These are phyloP conservation scores for Chlamydomonas applanata DNA, from an alignment of 139 green algal species.

Conservation along the genomic window DNA sequence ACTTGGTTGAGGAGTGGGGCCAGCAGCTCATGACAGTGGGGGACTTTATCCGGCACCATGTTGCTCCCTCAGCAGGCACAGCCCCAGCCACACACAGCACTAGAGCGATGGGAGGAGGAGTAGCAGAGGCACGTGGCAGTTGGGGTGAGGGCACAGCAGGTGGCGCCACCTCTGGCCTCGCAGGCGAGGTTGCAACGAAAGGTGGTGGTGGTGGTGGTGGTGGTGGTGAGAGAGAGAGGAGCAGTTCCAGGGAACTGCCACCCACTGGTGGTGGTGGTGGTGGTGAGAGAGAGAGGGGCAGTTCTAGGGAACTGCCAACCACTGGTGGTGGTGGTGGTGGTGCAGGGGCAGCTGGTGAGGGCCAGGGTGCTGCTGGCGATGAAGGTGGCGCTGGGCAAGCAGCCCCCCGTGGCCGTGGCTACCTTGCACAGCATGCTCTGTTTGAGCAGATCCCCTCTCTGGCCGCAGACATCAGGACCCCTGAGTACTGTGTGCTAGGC, in stretches of 20 bases:
- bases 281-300: no score
- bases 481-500: slow-evolving; percentile 82
- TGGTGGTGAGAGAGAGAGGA: no score
- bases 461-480: slow-evolving; percentile 67
- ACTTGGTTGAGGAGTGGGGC: slow-evolving; percentile 79
- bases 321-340: no score
- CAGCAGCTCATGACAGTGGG: slow-evolving; percentile 82
- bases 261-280: no score
- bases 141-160: background rate
- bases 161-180: no score
- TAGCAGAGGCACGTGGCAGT: background rate
- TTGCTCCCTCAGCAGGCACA: slow-evolving; percentile 6
- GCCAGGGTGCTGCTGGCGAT: no score
- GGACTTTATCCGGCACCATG: slow-evolving; percentile 69
- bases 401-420: slow-evolving; percentile 45
- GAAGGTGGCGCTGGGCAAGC: background rate
- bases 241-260: no score
- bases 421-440: slow-evolving; percentile 91
- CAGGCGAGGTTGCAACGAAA: no score
- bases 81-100: background rate
- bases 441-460: slow-evolving; percentile 85
- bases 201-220: no score
- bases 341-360: no score
- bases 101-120: background rate
- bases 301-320: no score